These are phyloP conservation scores for Afroboletus lepidellus DNA, from an alignment of 1,284 basidiomycete species.

Conservation along the genomic window DNA sequence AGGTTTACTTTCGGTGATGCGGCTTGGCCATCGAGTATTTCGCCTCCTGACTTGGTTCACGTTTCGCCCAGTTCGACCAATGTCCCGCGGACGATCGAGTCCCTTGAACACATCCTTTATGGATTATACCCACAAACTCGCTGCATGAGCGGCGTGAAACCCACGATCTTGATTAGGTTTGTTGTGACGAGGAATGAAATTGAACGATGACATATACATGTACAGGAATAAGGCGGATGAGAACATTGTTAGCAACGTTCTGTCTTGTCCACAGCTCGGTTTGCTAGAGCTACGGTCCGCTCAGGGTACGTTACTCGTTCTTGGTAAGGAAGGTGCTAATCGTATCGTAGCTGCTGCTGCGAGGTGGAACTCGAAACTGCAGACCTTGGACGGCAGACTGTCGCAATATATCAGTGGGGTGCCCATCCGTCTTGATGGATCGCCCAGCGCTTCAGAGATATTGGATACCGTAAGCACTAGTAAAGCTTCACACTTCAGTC, in stretches of 20 bases:
- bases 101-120: conserved; percentile 69
- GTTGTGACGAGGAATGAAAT: neutral
- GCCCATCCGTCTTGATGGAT: conserved; percentile 72
- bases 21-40: neutral
- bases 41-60: neutral
- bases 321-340: neutral
- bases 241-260: conserved; percentile 69
- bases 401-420: conserved; percentile 71
- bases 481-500: neutral
- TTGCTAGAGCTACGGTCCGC: conserved; percentile 62
- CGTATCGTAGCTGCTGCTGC: conserved; percentile 55
- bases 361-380: conserved; percentile 64
- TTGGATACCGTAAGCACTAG: conserved; percentile 62
- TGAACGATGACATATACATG: neutral
- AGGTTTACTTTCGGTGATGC: conserved; percentile 62
- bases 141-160: conserved; percentile 45
- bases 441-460: conserved; percentile 75
- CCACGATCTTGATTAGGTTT: conserved; percentile 58
- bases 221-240: conserved; percentile 68
- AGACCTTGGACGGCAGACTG: conserved; percentile 62
- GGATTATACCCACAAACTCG: conserved; percentile 66
- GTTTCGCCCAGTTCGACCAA: conserved; percentile 54
- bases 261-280: conserved; percentile 67
- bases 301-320: conserved; percentile 41
- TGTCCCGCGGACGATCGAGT: conserved; percentile 75